Percentiles rank a stretch among this genome's conserved stretches.
phyloP scores from a whole-genome alignment of 768 basidiomycete genomes.

The Mycena sanguinolenta region DNA sequence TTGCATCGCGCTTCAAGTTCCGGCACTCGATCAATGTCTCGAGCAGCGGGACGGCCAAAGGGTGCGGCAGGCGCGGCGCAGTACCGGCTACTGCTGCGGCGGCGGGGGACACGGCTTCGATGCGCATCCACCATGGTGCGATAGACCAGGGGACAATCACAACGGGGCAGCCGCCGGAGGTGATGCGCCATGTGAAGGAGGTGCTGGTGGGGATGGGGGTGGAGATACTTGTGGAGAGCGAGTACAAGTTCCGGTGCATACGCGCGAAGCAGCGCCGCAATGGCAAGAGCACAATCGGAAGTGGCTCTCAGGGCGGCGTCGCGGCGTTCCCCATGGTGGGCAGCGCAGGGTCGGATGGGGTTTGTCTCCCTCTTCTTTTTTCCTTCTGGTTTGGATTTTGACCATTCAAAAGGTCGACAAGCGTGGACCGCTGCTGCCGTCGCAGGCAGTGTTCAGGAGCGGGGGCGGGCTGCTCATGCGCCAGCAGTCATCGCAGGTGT shows the following conservation, averaged over 20 bases:
- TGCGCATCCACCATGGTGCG: constrained; percentile 92
- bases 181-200: constrained; percentile 86
- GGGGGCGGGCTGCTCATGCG: constrained; percentile 90
- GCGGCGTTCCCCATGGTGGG: constrained; percentile 85
- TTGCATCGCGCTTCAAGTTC: too few relatives aligned
- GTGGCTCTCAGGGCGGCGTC: constrained; percentile 47
- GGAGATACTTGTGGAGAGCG: constrained; percentile 88
- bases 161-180: constrained; percentile 84
- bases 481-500: constrained; percentile 89
- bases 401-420: constrained; percentile 79
- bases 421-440: constrained; percentile 88
- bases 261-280: constrained; percentile 69
- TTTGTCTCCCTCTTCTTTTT: constrained; percentile 57
- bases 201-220: constrained; percentile 92
- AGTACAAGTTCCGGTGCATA: constrained; percentile 91
- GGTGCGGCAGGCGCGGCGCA: too few relatives aligned
- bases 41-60: too few relatives aligned
- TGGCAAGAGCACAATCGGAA: constrained; percentile 61
- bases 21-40: too few relatives aligned
- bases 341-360: constrained; percentile 88
- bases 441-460: constrained; percentile 75
- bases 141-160: constrained; percentile 94
- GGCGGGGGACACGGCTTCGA: too few relatives aligned
- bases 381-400: neutral
- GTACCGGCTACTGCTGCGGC: too few relatives aligned